Base-by-base conservation (phyloP, 345 rosid species). In the Pistacia integerrima region DNA sequence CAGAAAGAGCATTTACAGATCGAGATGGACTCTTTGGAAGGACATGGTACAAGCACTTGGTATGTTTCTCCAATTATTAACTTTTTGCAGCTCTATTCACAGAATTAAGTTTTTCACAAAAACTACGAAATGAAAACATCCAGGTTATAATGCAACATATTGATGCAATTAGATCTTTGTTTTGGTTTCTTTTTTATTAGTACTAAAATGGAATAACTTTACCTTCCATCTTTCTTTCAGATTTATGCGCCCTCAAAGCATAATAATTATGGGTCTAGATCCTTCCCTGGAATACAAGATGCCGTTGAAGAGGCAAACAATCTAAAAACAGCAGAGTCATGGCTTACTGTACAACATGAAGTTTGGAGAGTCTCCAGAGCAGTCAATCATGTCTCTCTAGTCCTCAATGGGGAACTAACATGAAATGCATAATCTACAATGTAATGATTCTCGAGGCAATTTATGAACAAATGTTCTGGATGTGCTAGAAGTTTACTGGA, bases 301-400 rank as follows among this genome's bases (percentile, higher is more conserved):
- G 94, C 94, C 30, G 73, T 87, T 0, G 92, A 90, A 73, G 78
- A 76, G 67, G 97, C 94, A 36, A 88, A 76, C 86, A 81, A 38
- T 33, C 54, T 85, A 1, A 77, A 86, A 46, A 92, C 90, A 1
- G 63, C 85, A 55, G 86, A 78, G 35, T 85, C 93, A 52, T 92
- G 98, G 97, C 71, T 73, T 14, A 41, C 46, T 67, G 97, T 92
- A 60, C 96, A 92, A 74, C 96, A 92, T 20, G 89, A 92, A 83
- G 89, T 91, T 10, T 92, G 97, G 94, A 86, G 96, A 84, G 90
- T 91, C 74, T 79, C 94, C 22, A 87, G 98, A 85, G 96, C 87
- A 69, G 61, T 92, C 68, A 79, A 77, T 77, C 93, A 91, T 35
- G 93, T 86, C 58, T 86, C 96, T 33, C 79, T 82, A 63, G 94